These are phyloP conservation scores for Cladophialophora exuberans DNA, from an alignment of 2,329 filamentous ascomycete species.

Conservation along the genomic window DNA sequence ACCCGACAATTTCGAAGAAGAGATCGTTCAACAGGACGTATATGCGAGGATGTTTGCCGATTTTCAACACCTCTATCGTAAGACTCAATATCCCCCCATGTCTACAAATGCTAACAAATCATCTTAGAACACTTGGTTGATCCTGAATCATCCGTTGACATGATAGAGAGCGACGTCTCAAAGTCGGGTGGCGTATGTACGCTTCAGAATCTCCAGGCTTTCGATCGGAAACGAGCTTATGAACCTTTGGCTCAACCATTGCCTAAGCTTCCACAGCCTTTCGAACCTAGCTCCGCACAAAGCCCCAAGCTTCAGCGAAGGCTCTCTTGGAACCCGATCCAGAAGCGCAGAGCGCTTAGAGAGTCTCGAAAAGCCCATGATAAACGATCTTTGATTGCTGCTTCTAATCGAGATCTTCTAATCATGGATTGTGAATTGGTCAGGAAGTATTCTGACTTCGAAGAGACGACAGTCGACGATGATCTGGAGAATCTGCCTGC, in stretches of 20 bases:
- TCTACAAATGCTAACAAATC: too few species aligned
- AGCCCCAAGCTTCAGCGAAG: conserved; percentile 19
- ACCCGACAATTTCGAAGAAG: conserved; percentile 53
- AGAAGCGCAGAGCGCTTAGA: conserved; percentile 26
- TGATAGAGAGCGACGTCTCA: conserved; percentile 57
- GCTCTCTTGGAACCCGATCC: conserved; percentile 32
- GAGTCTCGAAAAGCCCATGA: conserved; percentile 25
- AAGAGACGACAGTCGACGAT: conserved; percentile 63
- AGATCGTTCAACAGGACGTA: conserved; percentile 61
- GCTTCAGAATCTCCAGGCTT: conserved; percentile 67
- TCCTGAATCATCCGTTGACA: conserved; percentile 36
- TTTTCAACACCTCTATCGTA: conserved; percentile 71
- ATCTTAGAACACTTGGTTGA: conserved; percentile 75
- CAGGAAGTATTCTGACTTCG: conserved; percentile 70
- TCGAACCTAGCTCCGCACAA: conserved; percentile 5
- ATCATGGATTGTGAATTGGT: conserved; percentile 59
- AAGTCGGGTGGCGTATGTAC: conserved; percentile 69
- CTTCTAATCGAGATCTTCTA: conserved; percentile 30
- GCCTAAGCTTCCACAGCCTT: conserved; percentile 62
- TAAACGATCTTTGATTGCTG: conserved; percentile 29
- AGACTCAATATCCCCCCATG: too few species aligned
- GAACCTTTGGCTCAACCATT: conserved; percentile 65
- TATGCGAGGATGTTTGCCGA: conserved; percentile 68
- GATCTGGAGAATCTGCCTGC: conserved; percentile 61
- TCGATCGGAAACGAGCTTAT: conserved; percentile 66